Evolutionary conservation across 352 stramenopile species (phyloP).

Genomic region (Phytophthora fragariae): DNA sequence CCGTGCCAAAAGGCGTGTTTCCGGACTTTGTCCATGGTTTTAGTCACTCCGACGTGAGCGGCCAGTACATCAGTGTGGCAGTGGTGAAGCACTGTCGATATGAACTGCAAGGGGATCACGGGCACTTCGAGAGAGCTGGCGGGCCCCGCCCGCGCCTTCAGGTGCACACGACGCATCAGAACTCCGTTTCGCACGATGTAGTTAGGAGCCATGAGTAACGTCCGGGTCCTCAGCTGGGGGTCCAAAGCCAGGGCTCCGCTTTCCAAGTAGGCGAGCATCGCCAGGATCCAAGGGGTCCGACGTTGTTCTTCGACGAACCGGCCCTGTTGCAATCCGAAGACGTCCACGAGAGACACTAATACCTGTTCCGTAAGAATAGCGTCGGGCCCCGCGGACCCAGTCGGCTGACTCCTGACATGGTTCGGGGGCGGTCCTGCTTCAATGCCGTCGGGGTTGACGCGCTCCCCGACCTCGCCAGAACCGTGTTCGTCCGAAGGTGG

Average conservation of each 20-base stretch:
- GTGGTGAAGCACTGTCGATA: neutral
- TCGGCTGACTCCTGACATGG: neutral
- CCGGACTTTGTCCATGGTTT: slow-evolving; percentile 1
- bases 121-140: neutral
- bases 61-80: neutral
- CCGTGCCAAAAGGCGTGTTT: no score
- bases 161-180: neutral
- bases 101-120: neutral
- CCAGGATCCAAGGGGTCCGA: neutral
- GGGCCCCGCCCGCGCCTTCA: neutral
- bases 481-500: neutral
- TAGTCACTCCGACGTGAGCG: neutral
- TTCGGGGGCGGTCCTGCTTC: neutral
- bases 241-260: neutral
- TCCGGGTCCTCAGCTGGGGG: neutral
- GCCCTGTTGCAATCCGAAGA: neutral
- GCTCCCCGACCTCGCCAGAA: neutral
- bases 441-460: neutral
- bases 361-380: neutral
- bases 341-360: neutral
- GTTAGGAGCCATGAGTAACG: neutral
- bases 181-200: neutral
- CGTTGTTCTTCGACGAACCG: neutral
- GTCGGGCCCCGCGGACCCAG: neutral
- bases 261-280: neutral